Percentiles rank a stretch among this genome's conserved stretches.
These are phyloP conservation scores for Centella asiatica DNA, from an alignment of 129 eudicot genomes.

Conservation along the genomic window DNA sequence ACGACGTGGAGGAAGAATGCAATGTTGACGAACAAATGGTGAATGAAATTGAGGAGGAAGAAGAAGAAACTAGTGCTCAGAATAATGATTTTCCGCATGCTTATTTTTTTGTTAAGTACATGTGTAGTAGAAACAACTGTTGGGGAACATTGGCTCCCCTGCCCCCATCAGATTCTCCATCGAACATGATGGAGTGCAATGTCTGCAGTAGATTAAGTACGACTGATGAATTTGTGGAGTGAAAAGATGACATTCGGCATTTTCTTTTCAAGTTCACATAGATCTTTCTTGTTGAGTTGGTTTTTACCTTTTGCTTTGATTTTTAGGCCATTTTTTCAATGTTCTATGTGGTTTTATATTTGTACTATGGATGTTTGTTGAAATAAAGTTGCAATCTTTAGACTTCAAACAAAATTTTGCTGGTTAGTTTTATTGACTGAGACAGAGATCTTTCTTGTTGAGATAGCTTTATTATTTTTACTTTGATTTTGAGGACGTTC, in stretches of 20 bases:
- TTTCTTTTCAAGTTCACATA: not conserved
- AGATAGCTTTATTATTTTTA: too few species aligned
- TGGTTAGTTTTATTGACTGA: too few species aligned
- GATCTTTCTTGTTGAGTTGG: not conserved
- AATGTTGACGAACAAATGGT: slow-evolving; percentile 44
- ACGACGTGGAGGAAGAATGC: slow-evolving; percentile 17
- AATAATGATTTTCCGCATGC: slow-evolving; percentile 76
- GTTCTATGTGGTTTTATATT: not conserved
- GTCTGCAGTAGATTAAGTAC: slow-evolving; percentile 61
- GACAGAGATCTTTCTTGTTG: too few species aligned
- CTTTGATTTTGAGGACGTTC: too few species aligned
- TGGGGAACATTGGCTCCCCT: slow-evolving; percentile 95
- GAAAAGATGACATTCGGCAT: not conserved
- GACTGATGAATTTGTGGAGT: not conserved
- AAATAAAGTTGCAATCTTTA: not conserved
- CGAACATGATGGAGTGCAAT: slow-evolving; percentile 65
- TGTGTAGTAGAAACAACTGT: slow-evolving; percentile 75
- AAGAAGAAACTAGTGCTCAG: slow-evolving; percentile 14
- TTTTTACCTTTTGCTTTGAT: not conserved
- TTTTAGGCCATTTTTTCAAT: not conserved
- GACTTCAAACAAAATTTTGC: not conserved
- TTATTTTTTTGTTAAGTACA: slow-evolving; percentile 72
- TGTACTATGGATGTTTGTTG: not conserved
- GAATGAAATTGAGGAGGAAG: slow-evolving; percentile 28
- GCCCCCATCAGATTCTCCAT: slow-evolving; percentile 36